Evolutionary conservation across 2,329 filamentous ascomycete genomes (phyloP), one percentile per base, ranked within the genome.

Genomic region (Diatrype stigma): DNA sequence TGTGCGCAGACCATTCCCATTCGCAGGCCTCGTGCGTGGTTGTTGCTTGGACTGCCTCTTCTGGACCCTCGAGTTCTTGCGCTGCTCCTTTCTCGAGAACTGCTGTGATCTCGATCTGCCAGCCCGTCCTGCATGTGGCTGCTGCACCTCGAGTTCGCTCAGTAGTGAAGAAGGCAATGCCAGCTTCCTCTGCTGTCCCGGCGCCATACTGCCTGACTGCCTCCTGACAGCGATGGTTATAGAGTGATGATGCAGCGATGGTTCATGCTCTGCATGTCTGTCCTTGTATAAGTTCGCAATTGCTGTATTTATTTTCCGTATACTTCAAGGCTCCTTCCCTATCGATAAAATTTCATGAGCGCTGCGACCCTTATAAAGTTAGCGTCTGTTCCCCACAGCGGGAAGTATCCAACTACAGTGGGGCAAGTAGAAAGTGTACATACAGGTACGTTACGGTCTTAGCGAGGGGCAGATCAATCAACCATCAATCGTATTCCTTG

Each of bases 91-190:
- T 49, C 66, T 61, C 8, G 65, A 65, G 28, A 50, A 51, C 32
- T 63, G 62, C 32, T 54, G 58, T 16, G 34, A 37, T 42, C 51
- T 59, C 6, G 54, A 48, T 5, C 49, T 40, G 21, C 58, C 50
- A 22, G 52, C 56, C 23, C 53, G 54, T 30, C 51, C 46, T 19
- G 28, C 49, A 8, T 53, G 45, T 16, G 52, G 51, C 45, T 50
- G 48, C 52, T 69, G 60, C 19, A 62, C 61, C 17, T 68, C 73
- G 17, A 80, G 61, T 58, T 78, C 68, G 48, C 72, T 71, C 34
- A 79, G 65, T 6, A 80, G 60, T 32, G 67, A 62, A 23, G 66
- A 66, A 2, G 76, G 76, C 5, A 79, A 63, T 42, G 70, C 67
- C 17, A 77, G 66, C 48, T 67, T 67, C 46, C 67, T 71, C 30